Percentiles rank a stretch among this genome's conserved stretches.
phyloP scores from a whole-genome alignment of 2,329 filamentous ascomycete species.

The Neonectria hederae region DNA sequence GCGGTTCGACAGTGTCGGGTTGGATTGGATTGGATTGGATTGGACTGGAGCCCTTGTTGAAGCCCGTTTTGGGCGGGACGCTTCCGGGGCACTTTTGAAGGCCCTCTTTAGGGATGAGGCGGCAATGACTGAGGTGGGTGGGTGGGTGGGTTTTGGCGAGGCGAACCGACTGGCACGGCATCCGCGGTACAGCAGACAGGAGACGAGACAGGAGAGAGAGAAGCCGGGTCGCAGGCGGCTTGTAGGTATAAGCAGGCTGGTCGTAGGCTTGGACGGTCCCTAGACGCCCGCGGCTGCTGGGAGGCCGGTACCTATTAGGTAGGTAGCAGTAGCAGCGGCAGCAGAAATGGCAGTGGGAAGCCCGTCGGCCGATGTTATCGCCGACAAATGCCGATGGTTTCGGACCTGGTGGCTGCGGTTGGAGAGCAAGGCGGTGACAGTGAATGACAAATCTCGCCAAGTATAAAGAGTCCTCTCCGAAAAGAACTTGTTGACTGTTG shows the following conservation, averaged over 20 bases:
- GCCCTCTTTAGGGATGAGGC: slow-evolving; percentile 6
- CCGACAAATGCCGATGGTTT: neutral
- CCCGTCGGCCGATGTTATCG: neutral
- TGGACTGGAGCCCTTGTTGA: neutral
- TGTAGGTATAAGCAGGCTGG: neutral
- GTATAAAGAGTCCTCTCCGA: neutral
- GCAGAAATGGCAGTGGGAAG: neutral
- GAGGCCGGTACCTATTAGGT: neutral
- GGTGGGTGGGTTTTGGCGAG: slow-evolving; percentile 3
- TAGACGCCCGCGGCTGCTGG: neutral
- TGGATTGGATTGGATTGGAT: neutral
- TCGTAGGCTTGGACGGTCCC: neutral
- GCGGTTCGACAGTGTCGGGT: neutral
- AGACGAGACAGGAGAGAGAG: neutral
- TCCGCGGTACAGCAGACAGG: neutral
- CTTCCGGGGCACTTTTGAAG: slow-evolving; percentile 5
- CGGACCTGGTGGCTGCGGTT: neutral
- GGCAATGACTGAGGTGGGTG: neutral
- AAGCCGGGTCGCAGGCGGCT: neutral
- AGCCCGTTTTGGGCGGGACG: slow-evolving; percentile 4
- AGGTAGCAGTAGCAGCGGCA: neutral
- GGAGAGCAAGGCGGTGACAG: neutral
- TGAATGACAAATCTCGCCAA: neutral
- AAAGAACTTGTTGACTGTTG: neutral
- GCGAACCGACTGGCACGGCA: slow-evolving; percentile 3